phyloP scores from a whole-genome alignment of 768 basidiomycete genomes.

The Sutorius australiensis region DNA sequence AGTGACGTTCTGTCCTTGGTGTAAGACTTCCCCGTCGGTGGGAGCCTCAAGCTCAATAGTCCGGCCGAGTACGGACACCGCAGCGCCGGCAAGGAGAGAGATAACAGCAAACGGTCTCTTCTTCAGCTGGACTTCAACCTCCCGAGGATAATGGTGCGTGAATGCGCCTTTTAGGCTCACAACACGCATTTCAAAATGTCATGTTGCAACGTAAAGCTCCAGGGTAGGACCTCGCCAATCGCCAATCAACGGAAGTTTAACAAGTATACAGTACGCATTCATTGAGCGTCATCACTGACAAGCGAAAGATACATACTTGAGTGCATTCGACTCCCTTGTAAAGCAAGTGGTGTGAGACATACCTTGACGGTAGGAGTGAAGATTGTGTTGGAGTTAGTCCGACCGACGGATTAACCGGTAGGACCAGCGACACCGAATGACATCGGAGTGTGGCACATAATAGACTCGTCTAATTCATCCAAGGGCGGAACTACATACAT shows the following conservation, averaged over 20 bases:
- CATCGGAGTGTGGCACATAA: too few species aligned
- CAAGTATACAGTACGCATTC: too few species aligned
- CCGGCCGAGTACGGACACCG: constrained; percentile 19
- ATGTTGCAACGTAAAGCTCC: background rate
- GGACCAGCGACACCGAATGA: too few species aligned
- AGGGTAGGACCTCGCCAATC: too few species aligned
- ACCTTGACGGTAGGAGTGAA: background rate
- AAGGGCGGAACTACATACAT: too few species aligned
- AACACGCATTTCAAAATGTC: background rate
- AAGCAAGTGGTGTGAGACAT: background rate
- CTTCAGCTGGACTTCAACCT: background rate
- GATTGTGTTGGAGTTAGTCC: background rate
- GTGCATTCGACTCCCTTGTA: background rate
- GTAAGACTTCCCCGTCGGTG: constrained; percentile 15
- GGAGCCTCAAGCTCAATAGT: constrained; percentile 28
- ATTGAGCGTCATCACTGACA: too few species aligned
- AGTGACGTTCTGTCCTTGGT: constrained; percentile 16
- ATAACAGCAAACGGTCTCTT: constrained; percentile 19
- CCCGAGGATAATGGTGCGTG: background rate
- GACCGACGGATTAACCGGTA: background rate
- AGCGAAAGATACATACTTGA: too few species aligned
- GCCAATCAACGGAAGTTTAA: too few species aligned
- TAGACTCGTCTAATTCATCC: too few species aligned
- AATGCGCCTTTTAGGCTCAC: background rate
- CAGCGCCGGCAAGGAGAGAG: constrained; percentile 5